phyloP scores from a whole-genome alignment of 306 rosid species.

The Quercus alba region DNA sequence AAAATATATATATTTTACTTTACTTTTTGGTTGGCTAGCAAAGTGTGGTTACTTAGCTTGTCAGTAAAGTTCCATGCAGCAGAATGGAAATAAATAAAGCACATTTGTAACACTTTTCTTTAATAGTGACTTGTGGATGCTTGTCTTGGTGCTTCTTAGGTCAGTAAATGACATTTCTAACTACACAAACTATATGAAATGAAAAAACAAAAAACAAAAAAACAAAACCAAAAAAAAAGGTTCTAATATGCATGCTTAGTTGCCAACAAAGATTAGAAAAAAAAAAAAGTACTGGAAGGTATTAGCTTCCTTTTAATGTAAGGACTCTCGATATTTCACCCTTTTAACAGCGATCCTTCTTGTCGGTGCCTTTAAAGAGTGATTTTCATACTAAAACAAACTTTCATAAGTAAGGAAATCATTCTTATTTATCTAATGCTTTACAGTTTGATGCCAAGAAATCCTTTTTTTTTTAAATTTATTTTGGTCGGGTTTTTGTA shows the following conservation, averaged over 20 bases:
- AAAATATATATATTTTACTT: background rate
- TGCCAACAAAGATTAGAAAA: background rate
- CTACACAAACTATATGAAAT: no score
- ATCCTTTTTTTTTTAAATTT: no score
- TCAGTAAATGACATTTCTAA: no score
- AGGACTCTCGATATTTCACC: background rate
- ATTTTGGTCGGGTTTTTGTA: no score
- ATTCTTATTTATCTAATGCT: no score
- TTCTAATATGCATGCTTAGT: background rate
- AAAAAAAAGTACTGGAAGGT: background rate
- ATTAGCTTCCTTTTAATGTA: background rate
- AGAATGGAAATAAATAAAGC: conserved; percentile 4
- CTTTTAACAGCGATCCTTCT: background rate
- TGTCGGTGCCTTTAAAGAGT: background rate
- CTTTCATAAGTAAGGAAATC: no score
- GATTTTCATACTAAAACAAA: background rate
- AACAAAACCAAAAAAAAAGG: no score
- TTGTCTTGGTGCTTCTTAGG: background rate
- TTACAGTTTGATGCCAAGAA: no score
- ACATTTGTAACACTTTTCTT: background rate
- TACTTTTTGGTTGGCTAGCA: conserved; percentile 22
- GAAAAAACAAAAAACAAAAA: no score
- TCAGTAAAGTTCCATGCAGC: conserved; percentile 24
- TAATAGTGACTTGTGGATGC: background rate
- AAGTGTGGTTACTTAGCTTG: conserved; percentile 33